Evolutionary conservation across 768 basidiomycete genomes (phyloP).

Genomic region (Infundibulicybe gibba): DNA sequence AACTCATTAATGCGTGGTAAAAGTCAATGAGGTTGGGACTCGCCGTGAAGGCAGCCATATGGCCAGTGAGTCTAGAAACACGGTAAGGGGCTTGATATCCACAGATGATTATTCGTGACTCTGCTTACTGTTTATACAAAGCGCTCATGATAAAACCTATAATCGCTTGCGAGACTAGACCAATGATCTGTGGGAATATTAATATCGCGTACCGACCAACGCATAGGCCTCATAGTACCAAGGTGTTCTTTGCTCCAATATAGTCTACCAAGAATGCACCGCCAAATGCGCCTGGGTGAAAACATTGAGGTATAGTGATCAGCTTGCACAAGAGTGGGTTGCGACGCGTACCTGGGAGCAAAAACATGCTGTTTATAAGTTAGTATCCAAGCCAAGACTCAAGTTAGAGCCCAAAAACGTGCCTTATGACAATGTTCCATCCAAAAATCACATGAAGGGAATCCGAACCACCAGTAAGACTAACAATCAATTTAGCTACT

Average conservation of each 20-base stretch:
- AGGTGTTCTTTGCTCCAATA: slow-evolving; percentile 69
- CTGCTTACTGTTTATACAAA: slow-evolving; percentile 49
- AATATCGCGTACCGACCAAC: neutral
- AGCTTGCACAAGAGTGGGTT: slow-evolving; percentile 11
- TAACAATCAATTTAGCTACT: slow-evolving; percentile 16
- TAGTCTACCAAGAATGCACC: slow-evolving; percentile 76
- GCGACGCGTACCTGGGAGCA: slow-evolving; percentile 27
- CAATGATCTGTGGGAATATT: slow-evolving; percentile 49
- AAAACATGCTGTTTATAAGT: slow-evolving; percentile 24
- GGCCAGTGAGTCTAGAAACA: slow-evolving; percentile 40
- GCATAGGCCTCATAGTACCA: slow-evolving; percentile 35
- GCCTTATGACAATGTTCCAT: slow-evolving; percentile 91
- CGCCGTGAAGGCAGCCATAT: slow-evolving; percentile 76
- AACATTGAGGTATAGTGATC: slow-evolving; percentile 21
- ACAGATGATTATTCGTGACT: neutral
- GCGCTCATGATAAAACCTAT: slow-evolving; percentile 91
- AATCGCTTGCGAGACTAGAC: slow-evolving; percentile 70
- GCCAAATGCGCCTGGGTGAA: slow-evolving; percentile 54
- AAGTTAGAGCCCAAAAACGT: slow-evolving; percentile 13
- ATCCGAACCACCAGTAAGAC: slow-evolving; percentile 51
- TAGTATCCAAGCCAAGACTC: too few species aligned
- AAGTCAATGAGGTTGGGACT: slow-evolving; percentile 11
- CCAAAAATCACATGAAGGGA: slow-evolving; percentile 67
- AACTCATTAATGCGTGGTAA: neutral
- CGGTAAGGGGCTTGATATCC: neutral